Evolutionary conservation across 116 monocot species (phyloP), one percentile per base, ranked within the genome.

Genomic region (Phalaenopsis hybrid): DNA sequence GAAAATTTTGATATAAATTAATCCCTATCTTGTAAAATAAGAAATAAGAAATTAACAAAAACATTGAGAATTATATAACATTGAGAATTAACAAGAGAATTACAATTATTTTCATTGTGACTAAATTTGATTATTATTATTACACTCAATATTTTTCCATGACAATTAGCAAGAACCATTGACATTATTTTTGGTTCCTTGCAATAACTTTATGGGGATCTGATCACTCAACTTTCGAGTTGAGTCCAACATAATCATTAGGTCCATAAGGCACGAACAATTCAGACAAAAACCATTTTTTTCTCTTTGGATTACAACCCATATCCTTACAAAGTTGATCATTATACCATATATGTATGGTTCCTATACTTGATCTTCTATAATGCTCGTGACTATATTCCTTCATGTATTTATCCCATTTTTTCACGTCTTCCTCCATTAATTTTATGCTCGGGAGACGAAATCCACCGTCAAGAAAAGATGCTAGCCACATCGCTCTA

Each of bases 311-410:
- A 74, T 92, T 89, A 57, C 58, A 83, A 8, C 94, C 92, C 81
- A 92, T 96, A 81, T 96, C 96, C 58, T 37, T 44, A 82, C 92
- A 96, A 11, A 96, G 41, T 50, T 84, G 84, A 79, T 96, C 96
- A 83, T 89, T 89, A 76, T 89, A 89, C 90, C 92, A 93, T 12
- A 89, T 86, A 23, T 93, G 88, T n/a, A 86, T 8, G 23, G 72
- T 69, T 2, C 86, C 79, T 8, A 93, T 34, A 69, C 89, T 84
- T 9, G 87, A 86, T 23, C 86, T 80, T 21, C 86, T n/a, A 23
- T 78, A 93, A 23, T 86, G 15, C 18, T 82, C 65, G 0, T 41
- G 33, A 0, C 63, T 55, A 57, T 92, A 89, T 68, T 74, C 43
- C 58, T 86, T 90, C 92, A 86, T 88, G 83, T 83, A 88, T 31